Conservation (phyloP, 805 yeast genomes). For the Candida ascalaphidarum region DNA sequence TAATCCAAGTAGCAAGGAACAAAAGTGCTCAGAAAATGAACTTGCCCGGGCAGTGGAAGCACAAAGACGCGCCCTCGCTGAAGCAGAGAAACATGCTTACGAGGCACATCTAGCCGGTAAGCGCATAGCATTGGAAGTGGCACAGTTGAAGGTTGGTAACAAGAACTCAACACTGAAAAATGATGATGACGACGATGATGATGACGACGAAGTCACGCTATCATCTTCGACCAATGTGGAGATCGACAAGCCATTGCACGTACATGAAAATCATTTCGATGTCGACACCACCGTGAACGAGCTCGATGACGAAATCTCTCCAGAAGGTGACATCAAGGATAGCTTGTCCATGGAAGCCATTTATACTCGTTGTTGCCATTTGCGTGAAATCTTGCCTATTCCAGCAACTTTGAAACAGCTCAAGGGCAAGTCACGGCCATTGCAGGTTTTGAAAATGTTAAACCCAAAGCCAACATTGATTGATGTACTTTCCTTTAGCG, state of each 20-base stretch:
- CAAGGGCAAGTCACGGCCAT: constrained; percentile 41
- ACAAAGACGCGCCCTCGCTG: constrained; percentile 44
- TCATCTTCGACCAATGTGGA: constrained; percentile 22
- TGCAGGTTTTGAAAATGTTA: constrained; percentile 45
- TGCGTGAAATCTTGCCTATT: constrained; percentile 40
- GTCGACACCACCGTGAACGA: constrained; percentile 17
- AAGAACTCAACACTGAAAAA: not conserved
- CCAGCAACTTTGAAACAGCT: constrained; percentile 47
- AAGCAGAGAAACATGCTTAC: constrained; percentile 63
- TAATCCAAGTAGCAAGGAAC: constrained; percentile 6
- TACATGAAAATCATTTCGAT: constrained; percentile 46
- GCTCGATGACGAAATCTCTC: constrained; percentile 5
- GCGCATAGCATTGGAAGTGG: constrained; percentile 60
- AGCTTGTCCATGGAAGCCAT: constrained; percentile 40
- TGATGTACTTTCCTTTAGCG: constrained; percentile 49
- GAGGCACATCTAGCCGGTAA: constrained; percentile 71
- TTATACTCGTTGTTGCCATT: constrained; percentile 42
- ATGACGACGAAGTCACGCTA: constrained; percentile 9
- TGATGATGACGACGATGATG: constrained; percentile 9
- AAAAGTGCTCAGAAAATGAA: constrained; percentile 36
- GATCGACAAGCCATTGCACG: constrained; percentile 67
- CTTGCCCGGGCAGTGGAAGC: constrained; percentile 50
- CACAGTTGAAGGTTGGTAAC: constrained; percentile 25
- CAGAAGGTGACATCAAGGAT: constrained; percentile 8
- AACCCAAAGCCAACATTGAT: constrained; percentile 53